phyloP scores from a whole-genome alignment of 2,329 filamentous ascomycete genomes.

The Plectosphaerella plurivora region DNA sequence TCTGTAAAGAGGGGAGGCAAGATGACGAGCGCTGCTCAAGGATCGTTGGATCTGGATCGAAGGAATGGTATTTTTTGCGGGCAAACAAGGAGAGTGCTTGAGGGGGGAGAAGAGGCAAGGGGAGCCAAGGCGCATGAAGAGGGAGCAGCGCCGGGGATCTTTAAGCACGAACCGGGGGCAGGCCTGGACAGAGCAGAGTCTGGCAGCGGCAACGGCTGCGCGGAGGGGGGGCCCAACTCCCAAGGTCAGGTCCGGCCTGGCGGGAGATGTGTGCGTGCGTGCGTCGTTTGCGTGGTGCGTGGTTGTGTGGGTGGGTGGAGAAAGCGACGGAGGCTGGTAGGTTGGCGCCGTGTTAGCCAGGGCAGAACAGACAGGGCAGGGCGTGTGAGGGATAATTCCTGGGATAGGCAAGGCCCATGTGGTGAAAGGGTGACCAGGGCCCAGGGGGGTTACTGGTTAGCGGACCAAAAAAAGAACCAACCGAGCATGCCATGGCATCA shows the following conservation, averaged over 20 bases:
- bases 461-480: neutral
- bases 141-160: neutral
- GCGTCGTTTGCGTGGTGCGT: neutral
- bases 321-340: no score
- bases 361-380: neutral
- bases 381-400: neutral
- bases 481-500: neutral
- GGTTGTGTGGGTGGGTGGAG: neutral
- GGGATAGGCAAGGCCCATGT: neutral
- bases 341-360: no score
- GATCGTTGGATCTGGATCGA: conserved; percentile 5
- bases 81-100: conserved; percentile 11
- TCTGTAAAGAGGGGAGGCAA: conserved; percentile 7
- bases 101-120: conserved; percentile 6
- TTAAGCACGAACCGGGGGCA: conserved; percentile 5
- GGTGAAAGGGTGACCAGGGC: neutral
- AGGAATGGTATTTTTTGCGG: conserved; percentile 7
- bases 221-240: conserved; percentile 1
- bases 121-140: conserved; percentile 1
- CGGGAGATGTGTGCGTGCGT: neutral
- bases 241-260: conserved; percentile 9
- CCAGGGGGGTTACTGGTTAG: no score
- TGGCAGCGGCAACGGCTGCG: neutral
- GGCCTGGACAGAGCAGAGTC: neutral
- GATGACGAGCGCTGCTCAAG: conserved; percentile 12